Percentiles rank a stretch among this genome's conserved stretches.
Evolutionary conservation across 2,329 filamentous ascomycete genomes (phyloP).

Genomic region (Microsporum ferrugineum): DNA sequence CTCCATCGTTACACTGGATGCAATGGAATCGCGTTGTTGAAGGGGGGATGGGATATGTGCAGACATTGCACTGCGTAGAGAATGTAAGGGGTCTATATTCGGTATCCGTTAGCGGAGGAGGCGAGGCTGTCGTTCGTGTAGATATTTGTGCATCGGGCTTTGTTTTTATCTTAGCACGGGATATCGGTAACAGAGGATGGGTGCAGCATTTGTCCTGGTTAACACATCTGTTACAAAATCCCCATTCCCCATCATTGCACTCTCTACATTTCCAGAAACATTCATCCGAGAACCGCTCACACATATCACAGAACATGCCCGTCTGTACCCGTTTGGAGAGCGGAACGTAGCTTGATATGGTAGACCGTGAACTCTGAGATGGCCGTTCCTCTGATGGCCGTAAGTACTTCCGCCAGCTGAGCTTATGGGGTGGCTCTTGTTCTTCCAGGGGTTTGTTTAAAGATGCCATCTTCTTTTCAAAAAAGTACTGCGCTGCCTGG

Average conservation of each 20-base stretch:
- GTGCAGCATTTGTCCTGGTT: constrained; percentile 71
- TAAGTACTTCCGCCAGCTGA: constrained; percentile 31
- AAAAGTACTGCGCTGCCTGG: constrained; percentile 55
- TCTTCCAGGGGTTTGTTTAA: constrained; percentile 20
- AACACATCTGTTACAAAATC: constrained; percentile 80
- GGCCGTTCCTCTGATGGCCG: constrained; percentile 21
- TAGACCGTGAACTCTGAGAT: constrained; percentile 47
- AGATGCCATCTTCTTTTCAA: constrained; percentile 42
- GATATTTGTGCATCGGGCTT: not conserved
- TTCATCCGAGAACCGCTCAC: constrained; percentile 60
- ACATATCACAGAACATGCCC: constrained; percentile 75
- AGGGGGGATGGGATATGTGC: constrained; percentile 59
- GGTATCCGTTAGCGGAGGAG: not conserved
- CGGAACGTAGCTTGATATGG: constrained; percentile 24
- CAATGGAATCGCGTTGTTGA: constrained; percentile 67
- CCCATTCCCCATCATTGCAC: constrained; percentile 92
- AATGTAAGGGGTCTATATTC: constrained; percentile 58
- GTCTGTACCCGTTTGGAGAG: constrained; percentile 57
- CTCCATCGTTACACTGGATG: constrained; percentile 61
- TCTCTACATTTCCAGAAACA: constrained; percentile 82
- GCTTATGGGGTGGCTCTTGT: constrained; percentile 41
- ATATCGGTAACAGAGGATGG: constrained; percentile 67
- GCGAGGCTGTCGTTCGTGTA: not conserved
- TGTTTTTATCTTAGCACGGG: constrained; percentile 40
- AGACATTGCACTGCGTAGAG: constrained; percentile 67